Evolutionary conservation across 148 eudicot species (phyloP).

Genomic region (Camellia sinensis): DNA sequence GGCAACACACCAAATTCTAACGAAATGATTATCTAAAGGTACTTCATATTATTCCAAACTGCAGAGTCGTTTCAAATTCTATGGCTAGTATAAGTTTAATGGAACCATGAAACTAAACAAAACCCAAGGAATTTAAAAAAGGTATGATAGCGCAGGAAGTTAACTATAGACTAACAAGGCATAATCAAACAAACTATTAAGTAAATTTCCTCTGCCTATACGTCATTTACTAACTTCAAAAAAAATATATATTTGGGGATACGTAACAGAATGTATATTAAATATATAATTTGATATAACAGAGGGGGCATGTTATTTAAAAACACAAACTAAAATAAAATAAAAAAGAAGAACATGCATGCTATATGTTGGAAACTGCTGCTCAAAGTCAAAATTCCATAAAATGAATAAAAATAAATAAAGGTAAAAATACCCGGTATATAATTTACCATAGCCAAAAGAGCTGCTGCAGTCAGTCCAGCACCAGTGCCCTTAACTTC

Average conservation of each 20-base stretch:
- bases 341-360: background rate
- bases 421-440: background rate
- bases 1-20: too few relatives aligned
- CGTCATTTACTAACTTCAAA: background rate
- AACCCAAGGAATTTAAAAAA: background rate
- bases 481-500: constrained; percentile 97
- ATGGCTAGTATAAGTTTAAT: background rate
- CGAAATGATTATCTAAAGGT: too few relatives aligned
- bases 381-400: too few relatives aligned
- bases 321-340: too few relatives aligned
- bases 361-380: too few relatives aligned
- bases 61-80: too few relatives aligned
- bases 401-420: too few relatives aligned
- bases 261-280: too few relatives aligned
- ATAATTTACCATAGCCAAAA: constrained; percentile 79
- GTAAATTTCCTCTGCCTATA: background rate
- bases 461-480: constrained; percentile 91
- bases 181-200: background rate
- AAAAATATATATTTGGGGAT: background rate
- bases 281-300: too few relatives aligned
- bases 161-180: background rate
- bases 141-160: background rate
- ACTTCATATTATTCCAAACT: too few relatives aligned
- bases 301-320: too few relatives aligned
- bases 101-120: background rate